A percentile compares a stretch with the other conserved stretches of the same genome.
These are phyloP conservation scores for Fusarium sp. DNA, from an alignment of 2,329 filamentous ascomycete species.

Conservation along the genomic window DNA sequence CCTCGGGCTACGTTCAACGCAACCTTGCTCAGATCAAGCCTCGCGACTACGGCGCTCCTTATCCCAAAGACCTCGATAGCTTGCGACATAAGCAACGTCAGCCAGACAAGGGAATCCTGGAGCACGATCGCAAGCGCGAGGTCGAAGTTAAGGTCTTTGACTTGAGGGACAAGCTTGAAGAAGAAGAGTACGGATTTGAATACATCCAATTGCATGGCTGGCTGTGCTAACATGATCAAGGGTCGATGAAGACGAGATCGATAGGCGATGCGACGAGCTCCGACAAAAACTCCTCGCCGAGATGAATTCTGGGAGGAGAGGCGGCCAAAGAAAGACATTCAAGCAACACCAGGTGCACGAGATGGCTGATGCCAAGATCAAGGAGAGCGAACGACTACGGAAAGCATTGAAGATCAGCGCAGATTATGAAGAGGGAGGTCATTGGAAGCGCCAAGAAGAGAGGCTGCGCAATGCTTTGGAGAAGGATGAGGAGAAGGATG, in stretches of 20 bases:
- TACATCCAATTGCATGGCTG: not conserved
- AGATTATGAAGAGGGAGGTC: slow-evolving; percentile 84
- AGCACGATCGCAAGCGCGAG: slow-evolving; percentile 90
- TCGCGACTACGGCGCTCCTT: slow-evolving; percentile 82
- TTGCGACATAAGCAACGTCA: slow-evolving; percentile 81
- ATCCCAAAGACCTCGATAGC: slow-evolving; percentile 74
- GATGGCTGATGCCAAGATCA: slow-evolving; percentile 93
- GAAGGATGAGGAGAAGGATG: slow-evolving; percentile 50
- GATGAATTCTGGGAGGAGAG: slow-evolving; percentile 47
- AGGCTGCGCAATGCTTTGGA: slow-evolving; percentile 59
- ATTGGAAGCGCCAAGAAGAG: slow-evolving; percentile 88
- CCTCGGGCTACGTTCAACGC: slow-evolving; percentile 96
- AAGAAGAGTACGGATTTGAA: slow-evolving; percentile 72
- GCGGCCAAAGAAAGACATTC: slow-evolving; percentile 62
- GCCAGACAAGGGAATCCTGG: slow-evolving; percentile 90
- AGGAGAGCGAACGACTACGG: slow-evolving; percentile 89
- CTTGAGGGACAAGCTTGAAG: slow-evolving; percentile 88
- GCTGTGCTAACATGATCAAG: slow-evolving; percentile 51
- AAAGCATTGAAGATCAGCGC: slow-evolving; percentile 87
- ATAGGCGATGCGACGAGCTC: slow-evolving; percentile 62
- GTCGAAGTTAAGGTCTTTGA: slow-evolving; percentile 96
- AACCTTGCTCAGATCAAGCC: slow-evolving; percentile 90
- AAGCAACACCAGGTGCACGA: slow-evolving; percentile 97
- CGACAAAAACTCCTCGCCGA: slow-evolving; percentile 53
- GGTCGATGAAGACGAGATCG: slow-evolving; percentile 90